Evolutionary conservation across 306 rosid genomes (phyloP).

Genomic region (Castanea sativa): DNA sequence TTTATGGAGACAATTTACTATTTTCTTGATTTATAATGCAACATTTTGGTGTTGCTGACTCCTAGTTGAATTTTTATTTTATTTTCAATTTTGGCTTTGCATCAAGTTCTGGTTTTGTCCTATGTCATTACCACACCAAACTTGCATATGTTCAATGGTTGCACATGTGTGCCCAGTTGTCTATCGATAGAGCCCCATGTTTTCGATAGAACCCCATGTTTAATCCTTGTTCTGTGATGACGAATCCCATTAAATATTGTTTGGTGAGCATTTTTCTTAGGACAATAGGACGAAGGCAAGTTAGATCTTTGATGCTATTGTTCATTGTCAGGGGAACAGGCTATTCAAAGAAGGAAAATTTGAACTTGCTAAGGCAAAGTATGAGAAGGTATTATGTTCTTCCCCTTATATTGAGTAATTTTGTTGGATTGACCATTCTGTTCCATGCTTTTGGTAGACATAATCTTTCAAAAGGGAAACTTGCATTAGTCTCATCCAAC

Average conservation of each 20-base stretch:
- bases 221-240: constrained; percentile 2
- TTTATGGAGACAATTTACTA: too few species aligned
- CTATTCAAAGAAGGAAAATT: constrained; percentile 94
- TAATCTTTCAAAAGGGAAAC: not conserved
- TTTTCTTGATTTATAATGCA: too few species aligned
- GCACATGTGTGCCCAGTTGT: not conserved
- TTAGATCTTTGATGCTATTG: constrained; percentile 22
- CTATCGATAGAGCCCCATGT: not conserved
- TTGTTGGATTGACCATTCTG: not conserved
- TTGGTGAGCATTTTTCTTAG: constrained; percentile 1
- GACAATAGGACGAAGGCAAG: constrained; percentile 3
- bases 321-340: constrained; percentile 80
- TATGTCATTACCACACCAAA: not conserved
- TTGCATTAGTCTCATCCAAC: constrained; percentile 5
- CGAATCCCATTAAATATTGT: not conserved
- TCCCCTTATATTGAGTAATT: constrained; percentile 2
- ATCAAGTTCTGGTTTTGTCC: too few species aligned
- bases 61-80: too few species aligned
- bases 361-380: constrained; percentile 95
- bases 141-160: not conserved
- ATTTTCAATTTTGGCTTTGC: too few species aligned
- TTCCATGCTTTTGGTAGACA: constrained; percentile 4
- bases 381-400: constrained; percentile 70
- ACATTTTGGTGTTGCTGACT: too few species aligned
- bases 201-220: not conserved